Evolutionary conservation across 2,329 filamentous ascomycete species (phyloP), one percentile per base, ranked within the genome.

Genomic region (Cladosporium sp.): DNA sequence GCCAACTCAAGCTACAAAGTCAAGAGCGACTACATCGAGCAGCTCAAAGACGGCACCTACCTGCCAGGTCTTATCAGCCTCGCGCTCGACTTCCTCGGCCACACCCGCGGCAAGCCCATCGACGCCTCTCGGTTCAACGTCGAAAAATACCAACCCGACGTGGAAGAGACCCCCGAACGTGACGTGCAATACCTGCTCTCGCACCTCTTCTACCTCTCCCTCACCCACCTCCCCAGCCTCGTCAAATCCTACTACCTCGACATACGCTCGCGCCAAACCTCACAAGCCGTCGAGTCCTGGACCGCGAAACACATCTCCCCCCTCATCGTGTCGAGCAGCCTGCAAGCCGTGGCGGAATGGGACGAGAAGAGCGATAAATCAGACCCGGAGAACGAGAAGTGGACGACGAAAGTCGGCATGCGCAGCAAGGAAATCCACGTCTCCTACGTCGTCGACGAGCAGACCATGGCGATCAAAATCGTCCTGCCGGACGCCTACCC

Each of bases 221-320:
- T 99, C 32, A 86, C 83, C 61, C 85, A 89, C 63, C 76, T 88
- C 0, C 89, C 90, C 0, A 85, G 84, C 2, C 75, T 93, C 3
- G 89, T 90, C 53, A 91, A 90, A 63, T 71, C 77, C 1, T 97
- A 93, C 89, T 95, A 86, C 73, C 81, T 92, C 8, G 83, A 87
- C 55, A 87, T 89, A 65, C 84, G 84, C 51, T 90, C 88, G 2
- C 77, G 82, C 52, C 86, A 93, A 67, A 95, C 89, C 13, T 85
- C 84, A 24, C 83, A 85, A 19, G 81, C 88, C 0, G 84, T 96
- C 18, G 87, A 93, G 66, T 72, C 76, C 1, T 99, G 92, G 89
- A 95, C 91, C 2, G 80, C 88, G 51, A 91, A 84, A 71, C 86
- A 70, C 59, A 88, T 96, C 65, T 90, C 89, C 4, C 80, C 84